Evolutionary conservation across 768 basidiomycete genomes (phyloP), one percentile per base, ranked within the genome.

Genomic region (Pleurotus tuber-regium): DNA sequence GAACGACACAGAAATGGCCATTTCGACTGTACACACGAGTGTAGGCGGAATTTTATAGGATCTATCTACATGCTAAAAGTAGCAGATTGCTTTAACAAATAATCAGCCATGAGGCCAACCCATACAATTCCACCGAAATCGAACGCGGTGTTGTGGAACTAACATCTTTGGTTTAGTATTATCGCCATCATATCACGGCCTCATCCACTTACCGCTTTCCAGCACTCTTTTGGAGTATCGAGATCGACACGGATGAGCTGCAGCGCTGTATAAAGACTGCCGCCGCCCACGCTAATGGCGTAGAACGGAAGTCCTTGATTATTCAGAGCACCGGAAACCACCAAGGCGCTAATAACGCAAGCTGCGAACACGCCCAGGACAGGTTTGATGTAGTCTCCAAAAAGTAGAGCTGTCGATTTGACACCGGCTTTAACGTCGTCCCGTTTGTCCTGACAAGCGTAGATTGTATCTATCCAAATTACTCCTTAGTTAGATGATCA

Each of bases 371-470:
- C 49, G 16, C 70, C 54, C 25, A 82, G 71, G 53, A 79, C 67
- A 1, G 70, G 67, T 19, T 72, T 64, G 11, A 79, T 71, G 21
- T 65, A 57, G 7, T 66, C 57, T 2, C 74, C 76, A 57, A 83
- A 79, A 21, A 80, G 70, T 35, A 83, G 65, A 2, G 81, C 79
- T 47, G 76, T 82, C 7, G 80, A 82, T 61, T 79, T 76, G 53
- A 83, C 73, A 28, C 79, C 78, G 16, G 72, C 79, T 30, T 70
- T 62, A 29, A 74, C 59, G 63, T 83, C 80, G 66, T 84, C 83
- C 31, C 67, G 63, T 55, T 75, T 75, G 65, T 83, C 82, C 70
- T 82, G 70, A n/a, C 52, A 58, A 7, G 40, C 52, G 30, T 56
- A 56, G 19, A 56, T 56, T 3, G 52, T 51, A 31, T 58, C 52